These are phyloP conservation scores for Gaillardinia entomophila DNA, from an alignment of 805 yeast genomes.

Conservation along the genomic window DNA sequence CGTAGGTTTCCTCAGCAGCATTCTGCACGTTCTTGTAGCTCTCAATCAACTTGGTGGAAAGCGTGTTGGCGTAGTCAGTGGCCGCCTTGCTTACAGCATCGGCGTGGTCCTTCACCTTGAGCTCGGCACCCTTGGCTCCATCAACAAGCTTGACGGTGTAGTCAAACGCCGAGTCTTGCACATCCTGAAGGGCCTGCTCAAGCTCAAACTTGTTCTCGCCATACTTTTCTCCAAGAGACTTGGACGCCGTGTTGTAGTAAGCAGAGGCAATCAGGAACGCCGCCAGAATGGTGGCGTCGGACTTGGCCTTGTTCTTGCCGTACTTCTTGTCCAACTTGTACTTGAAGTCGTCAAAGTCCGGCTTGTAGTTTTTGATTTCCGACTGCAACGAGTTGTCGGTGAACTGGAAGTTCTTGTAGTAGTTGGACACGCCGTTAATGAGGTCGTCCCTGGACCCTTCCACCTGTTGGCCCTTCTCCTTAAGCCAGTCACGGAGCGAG, in stretches of 20 bases:
- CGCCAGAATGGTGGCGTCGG: conserved; percentile 11
- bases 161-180: conserved; percentile 12
- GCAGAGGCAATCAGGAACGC: conserved; percentile 11
- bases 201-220: conserved; percentile 5
- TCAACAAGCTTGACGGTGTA: conserved; percentile 9
- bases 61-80: conserved; percentile 5
- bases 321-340: conserved; percentile 9
- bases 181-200: conserved; percentile 11
- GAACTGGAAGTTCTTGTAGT: conserved; percentile 5
- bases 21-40: conserved; percentile 3
- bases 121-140: conserved; percentile 3
- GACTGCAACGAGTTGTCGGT: conserved; percentile 7
- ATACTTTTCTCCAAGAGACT: conserved; percentile 5
- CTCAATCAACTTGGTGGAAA: conserved; percentile 5
- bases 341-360: conserved; percentile 10
- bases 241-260: conserved; percentile 16
- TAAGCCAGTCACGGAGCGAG: conserved; percentile 35
- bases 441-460: conserved; percentile 22
- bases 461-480: conserved; percentile 18
- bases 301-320: conserved; percentile 3
- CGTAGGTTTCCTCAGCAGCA: conserved; percentile 1
- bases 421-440: conserved; percentile 10
- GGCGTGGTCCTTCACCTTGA: conserved; percentile 4
- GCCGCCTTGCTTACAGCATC: conserved; percentile 10
- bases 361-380: conserved; percentile 13